These are phyloP conservation scores for Taxawa tesnikishii DNA, from an alignment of 2,329 filamentous ascomycete species.

Conservation along the genomic window DNA sequence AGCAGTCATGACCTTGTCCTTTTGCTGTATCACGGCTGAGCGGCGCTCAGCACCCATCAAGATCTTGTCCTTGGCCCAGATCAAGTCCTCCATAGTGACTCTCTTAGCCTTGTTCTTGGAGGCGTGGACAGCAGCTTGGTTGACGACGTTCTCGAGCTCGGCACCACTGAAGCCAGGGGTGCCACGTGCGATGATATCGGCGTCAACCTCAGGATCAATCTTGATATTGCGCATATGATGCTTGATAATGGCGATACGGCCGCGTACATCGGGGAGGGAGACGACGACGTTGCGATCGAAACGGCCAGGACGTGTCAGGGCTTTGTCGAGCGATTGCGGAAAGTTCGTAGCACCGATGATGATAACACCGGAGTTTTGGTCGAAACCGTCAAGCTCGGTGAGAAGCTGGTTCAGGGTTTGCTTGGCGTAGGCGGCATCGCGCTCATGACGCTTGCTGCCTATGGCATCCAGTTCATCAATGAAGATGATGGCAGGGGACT, in stretches of 20 bases:
- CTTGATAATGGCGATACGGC: conserved; percentile 82
- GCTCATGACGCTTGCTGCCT: conserved; percentile 81
- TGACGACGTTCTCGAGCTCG: conserved; percentile 92
- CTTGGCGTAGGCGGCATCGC: conserved; percentile 89
- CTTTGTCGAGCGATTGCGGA: conserved; percentile 86
- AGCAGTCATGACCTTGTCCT: conserved; percentile 92
- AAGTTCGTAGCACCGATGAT: conserved; percentile 96
- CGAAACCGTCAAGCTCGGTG: conserved; percentile 93
- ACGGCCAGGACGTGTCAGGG: conserved; percentile 81
- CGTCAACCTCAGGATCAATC: conserved; percentile 65
- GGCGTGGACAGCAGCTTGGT: conserved; percentile 90
- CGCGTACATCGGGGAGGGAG: conserved; percentile 80
- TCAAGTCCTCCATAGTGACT: conserved; percentile 70
- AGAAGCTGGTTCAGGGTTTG: conserved; percentile 96
- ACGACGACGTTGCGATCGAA: conserved; percentile 92
- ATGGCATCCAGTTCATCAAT: conserved; percentile 93
- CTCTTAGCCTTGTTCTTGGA: conserved; percentile 69
- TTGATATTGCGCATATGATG: conserved; percentile 92
- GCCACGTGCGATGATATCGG: conserved; percentile 71
- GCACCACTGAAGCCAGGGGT: conserved; percentile 90
- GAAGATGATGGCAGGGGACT: conserved; percentile 88
- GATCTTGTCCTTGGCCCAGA: conserved; percentile 97
- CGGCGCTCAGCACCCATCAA: conserved; percentile 91
- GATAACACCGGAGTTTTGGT: conserved; percentile 87
- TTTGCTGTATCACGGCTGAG: conserved; percentile 78